A percentile compares a stretch with the other conserved stretches of the same genome.
Conservation (phyloP, 441 rosid genomes). For the Bocquillonia castaneifolia region DNA sequence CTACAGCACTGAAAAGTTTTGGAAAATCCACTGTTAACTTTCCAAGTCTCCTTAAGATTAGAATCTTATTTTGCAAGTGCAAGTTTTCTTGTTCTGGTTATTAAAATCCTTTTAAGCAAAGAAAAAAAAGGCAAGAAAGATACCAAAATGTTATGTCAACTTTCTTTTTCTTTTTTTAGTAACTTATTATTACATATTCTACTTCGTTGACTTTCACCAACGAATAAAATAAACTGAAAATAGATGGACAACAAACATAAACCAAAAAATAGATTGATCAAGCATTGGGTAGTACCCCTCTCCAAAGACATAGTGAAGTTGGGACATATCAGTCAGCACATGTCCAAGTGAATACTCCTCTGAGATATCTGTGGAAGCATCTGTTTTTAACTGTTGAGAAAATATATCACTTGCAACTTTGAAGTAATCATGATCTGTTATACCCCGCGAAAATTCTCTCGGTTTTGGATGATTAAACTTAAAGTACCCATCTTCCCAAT, state of each 20-base stretch:
- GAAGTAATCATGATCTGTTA: slow-evolving; percentile 17
- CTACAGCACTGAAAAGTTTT: slow-evolving; percentile 41
- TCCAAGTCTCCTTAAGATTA: neutral
- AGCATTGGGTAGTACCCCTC: slow-evolving; percentile 41
- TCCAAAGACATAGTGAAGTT: slow-evolving; percentile 40
- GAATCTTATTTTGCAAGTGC: neutral
- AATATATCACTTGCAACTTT: slow-evolving; percentile 21
- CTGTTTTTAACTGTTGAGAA: slow-evolving; percentile 21
- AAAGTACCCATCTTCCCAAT: slow-evolving; percentile 53
- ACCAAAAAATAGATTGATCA: slow-evolving; percentile 6
- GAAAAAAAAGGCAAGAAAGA: neutral
- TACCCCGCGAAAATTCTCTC: slow-evolving; percentile 17
- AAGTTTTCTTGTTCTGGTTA: neutral
- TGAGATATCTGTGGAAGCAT: slow-evolving; percentile 12
- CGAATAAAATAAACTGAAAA: neutral
- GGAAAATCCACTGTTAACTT: slow-evolving; percentile 11
- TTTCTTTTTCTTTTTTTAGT: neutral
- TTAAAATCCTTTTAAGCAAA: neutral
- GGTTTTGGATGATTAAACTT: slow-evolving; percentile 33
- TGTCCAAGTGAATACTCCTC: slow-evolving; percentile 31
- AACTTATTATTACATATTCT: neutral
- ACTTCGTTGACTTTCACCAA: neutral
- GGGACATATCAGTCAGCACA: slow-evolving; percentile 33
- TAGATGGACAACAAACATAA: too few species aligned
- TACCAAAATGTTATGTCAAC: neutral